A percentile compares a stretch with the other conserved stretches of the same genome.
phyloP scores from a whole-genome alignment of 352 stramenopile genomes.

The Globisporangium megalacanthum region DNA sequence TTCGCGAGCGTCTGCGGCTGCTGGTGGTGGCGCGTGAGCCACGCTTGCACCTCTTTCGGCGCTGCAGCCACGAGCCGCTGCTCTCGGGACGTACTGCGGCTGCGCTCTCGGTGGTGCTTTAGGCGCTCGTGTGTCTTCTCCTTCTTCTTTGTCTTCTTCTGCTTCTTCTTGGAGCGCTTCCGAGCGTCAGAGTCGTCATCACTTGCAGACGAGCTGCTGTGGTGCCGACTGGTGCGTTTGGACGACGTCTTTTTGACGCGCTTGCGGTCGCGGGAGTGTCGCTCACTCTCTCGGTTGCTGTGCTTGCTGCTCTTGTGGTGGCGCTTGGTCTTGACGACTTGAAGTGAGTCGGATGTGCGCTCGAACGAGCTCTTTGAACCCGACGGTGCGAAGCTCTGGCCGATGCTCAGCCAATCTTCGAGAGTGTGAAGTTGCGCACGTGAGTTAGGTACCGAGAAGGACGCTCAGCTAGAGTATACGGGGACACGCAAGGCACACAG shows the following conservation, averaged over 20 bases:
- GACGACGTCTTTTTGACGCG: conserved; percentile 38
- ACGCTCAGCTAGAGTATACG: no score
- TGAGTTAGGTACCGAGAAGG: no score
- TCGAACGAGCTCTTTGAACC: no score
- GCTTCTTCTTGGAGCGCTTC: background rate
- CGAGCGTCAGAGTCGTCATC: background rate
- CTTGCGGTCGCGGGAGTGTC: no score
- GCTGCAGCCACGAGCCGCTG: background rate
- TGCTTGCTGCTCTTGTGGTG: conserved; percentile 33
- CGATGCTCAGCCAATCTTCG: conserved; percentile 9
- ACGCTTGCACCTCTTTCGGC: conserved; percentile 8
- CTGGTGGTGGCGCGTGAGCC: conserved; percentile 7
- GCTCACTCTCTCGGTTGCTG: conserved; percentile 15
- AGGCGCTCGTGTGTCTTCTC: background rate
- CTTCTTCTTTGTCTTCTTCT: conserved; percentile 2
- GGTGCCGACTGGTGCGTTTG: conserved; percentile 5
- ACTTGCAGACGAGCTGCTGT: background rate
- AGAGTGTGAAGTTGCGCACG: no score
- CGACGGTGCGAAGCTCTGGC: conserved; percentile 18
- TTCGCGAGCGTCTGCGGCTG: no score
- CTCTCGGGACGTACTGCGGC: background rate
- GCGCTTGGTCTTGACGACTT: conserved; percentile 23
- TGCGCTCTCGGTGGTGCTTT: background rate
- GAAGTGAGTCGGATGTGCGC: no score
- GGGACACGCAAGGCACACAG: no score